phyloP scores from a whole-genome alignment of 129 eudicot genomes.

The Pittosporum tobira region DNA sequence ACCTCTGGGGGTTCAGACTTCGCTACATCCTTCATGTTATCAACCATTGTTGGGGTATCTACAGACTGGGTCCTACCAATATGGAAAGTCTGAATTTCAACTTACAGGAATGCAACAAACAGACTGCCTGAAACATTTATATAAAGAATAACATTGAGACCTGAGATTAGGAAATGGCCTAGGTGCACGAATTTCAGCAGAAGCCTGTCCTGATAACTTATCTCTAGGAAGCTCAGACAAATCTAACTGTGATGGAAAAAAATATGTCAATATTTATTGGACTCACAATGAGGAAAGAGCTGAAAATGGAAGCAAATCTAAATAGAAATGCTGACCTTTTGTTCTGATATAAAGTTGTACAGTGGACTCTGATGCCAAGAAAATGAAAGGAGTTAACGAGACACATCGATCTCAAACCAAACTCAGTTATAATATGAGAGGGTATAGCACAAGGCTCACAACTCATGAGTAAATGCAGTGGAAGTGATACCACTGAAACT shows the following conservation, averaged over 20 bases:
- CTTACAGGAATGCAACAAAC: neutral
- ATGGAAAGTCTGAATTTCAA: slow-evolving; percentile 1
- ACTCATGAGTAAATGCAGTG: neutral
- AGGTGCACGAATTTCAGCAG: slow-evolving; percentile 49
- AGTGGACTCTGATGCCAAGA: slow-evolving; percentile 65
- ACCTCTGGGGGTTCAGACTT: neutral
- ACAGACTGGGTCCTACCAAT: slow-evolving; percentile 26
- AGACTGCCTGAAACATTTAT: neutral
- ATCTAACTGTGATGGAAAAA: slow-evolving; percentile 44
- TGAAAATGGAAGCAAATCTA: slow-evolving; percentile 9
- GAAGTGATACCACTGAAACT: neutral
- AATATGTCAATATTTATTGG: neutral
- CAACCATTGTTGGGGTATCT: slow-evolving; percentile 18
- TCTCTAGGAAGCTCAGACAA: slow-evolving; percentile 69
- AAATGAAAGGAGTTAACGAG: slow-evolving; percentile 8
- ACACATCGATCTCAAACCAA: slow-evolving; percentile 9
- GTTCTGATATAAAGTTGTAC: slow-evolving; percentile 67
- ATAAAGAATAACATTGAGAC: slow-evolving; percentile 18
- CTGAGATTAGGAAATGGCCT: slow-evolving; percentile 39
- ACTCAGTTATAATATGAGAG: neutral
- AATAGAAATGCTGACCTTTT: slow-evolving; percentile 42
- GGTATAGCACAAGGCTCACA: slow-evolving; percentile 7
- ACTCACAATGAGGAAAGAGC: neutral
- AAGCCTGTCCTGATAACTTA: slow-evolving; percentile 79
- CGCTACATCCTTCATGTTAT: slow-evolving; percentile 7